phyloP scores from a whole-genome alignment of 768 basidiomycete species.

The Boletus rubroflammeus region DNA sequence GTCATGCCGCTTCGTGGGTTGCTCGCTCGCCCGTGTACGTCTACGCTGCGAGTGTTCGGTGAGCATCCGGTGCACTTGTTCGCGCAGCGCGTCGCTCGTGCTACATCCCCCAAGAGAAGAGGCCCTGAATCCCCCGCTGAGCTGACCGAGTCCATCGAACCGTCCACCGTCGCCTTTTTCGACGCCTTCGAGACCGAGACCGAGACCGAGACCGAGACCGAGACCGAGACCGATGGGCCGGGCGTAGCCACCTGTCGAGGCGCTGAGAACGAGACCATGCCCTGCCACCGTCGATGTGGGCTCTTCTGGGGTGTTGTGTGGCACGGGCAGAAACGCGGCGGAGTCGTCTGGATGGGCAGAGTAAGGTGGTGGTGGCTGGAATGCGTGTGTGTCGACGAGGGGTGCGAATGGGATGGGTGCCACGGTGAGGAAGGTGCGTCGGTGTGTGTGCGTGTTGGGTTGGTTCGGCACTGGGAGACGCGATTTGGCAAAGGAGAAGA shows the following conservation, averaged over 20 bases:
- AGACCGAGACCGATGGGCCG: conserved; percentile 25
- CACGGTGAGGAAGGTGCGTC: conserved; percentile 11
- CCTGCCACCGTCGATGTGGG: neutral
- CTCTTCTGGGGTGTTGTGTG: conserved; percentile 28
- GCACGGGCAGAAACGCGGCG: conserved; percentile 15
- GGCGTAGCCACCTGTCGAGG: neutral
- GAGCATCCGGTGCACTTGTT: conserved; percentile 21
- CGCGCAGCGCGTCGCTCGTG: conserved; percentile 12
- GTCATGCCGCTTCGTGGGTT: conserved; percentile 22
- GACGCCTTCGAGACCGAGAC: conserved; percentile 27
- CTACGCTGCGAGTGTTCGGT: conserved; percentile 17
- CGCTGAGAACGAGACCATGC: neutral
- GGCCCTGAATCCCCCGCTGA: conserved; percentile 26
- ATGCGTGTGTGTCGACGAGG: conserved; percentile 23
- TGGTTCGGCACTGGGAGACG: conserved; percentile 22
- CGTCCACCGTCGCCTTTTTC: conserved; percentile 22
- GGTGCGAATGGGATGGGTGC: conserved; percentile 28
- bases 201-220: no score
- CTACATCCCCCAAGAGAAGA: neutral
- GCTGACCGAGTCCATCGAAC: conserved; percentile 29
- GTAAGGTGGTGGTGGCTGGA: conserved; percentile 28
- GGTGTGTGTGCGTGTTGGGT: conserved; percentile 10
- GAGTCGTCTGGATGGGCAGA: conserved; percentile 10
- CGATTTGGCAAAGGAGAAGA: conserved; percentile 21
- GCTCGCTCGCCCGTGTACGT: conserved; percentile 16